Conservation (phyloP, 495 filamentous ascomycete genomes). For the Astrothelium macrocarpum region DNA sequence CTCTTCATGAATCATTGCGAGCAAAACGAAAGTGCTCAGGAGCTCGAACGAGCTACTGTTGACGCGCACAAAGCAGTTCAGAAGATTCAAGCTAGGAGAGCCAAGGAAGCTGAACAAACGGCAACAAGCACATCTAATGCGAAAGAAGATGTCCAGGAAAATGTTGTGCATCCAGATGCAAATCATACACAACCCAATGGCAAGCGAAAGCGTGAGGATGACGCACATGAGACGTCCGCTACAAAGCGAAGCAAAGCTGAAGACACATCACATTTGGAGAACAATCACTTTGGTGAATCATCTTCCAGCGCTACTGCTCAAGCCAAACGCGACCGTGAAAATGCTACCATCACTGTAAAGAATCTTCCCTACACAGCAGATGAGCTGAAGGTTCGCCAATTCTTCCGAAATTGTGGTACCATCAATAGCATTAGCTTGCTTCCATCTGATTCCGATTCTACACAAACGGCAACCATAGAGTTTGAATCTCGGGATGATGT, state of each 20-base stretch:
- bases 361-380: constrained; percentile 61
- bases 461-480: constrained; percentile 70
- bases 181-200: neutral
- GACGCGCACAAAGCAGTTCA: constrained; percentile 50
- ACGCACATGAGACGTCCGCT: constrained; percentile 33
- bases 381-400: constrained; percentile 67
- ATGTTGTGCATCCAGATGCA: constrained; percentile 28
- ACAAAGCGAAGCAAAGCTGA: constrained; percentile 53
- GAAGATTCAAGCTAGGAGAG: constrained; percentile 46
- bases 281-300: constrained; percentile 6
- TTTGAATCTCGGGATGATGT: constrained; percentile 74
- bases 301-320: constrained; percentile 32
- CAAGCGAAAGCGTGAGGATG: constrained; percentile 25
- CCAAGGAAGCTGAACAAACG: constrained; percentile 52
- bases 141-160: constrained; percentile 30
- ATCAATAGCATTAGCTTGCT: constrained; percentile 65
- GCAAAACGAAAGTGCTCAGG: constrained; percentile 68
- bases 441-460: constrained; percentile 44
- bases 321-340: constrained; percentile 74
- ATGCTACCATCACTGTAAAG: constrained; percentile 71
- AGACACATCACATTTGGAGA: constrained; percentile 24
- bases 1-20: constrained; percentile 77
- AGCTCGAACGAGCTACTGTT: constrained; percentile 59
- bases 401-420: constrained; percentile 79
- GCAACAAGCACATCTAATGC: constrained; percentile 31